Conservation (phyloP, 139 green algal species). For the Cymbomonas tetramitiformis region DNA sequence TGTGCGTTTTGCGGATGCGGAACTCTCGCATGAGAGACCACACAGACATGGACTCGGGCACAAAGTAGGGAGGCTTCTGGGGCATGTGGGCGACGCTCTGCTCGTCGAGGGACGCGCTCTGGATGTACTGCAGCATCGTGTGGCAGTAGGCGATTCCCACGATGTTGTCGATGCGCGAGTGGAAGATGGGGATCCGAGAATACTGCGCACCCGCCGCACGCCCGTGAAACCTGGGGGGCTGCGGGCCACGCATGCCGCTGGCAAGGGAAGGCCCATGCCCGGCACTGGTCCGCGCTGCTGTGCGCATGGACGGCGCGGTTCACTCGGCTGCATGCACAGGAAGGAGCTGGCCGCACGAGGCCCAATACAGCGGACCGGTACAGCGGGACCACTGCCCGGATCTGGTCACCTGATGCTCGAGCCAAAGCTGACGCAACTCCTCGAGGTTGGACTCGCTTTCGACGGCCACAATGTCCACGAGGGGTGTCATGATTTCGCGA, state of each 20-base stretch:
- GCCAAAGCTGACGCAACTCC: slow-evolving; percentile 29
- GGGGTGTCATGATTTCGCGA: slow-evolving; percentile 35
- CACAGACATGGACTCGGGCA: slow-evolving; percentile 34
- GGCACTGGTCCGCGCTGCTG: no score
- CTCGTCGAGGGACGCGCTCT: slow-evolving; percentile 20
- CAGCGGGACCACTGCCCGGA: background rate
- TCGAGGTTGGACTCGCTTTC: slow-evolving; percentile 15
- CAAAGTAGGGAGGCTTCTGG: slow-evolving; percentile 27
- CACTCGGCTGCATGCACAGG: no score
- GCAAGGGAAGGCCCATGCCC: no score
- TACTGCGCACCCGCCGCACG: background rate
- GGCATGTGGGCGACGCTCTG: slow-evolving; percentile 22
- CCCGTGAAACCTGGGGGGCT: no score
- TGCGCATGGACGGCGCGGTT: no score
- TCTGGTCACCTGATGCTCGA: slow-evolving; percentile 27
- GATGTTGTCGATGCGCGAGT: slow-evolving; percentile 35
- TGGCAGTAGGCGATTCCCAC: slow-evolving; percentile 34
- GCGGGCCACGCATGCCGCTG: no score
- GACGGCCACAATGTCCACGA: slow-evolving; percentile 32
- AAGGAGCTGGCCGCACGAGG: no score
- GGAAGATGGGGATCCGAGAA: slow-evolving; percentile 30
- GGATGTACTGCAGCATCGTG: slow-evolving; percentile 27
- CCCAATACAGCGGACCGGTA: background rate
- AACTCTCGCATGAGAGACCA: slow-evolving; percentile 35
- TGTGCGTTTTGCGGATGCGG: slow-evolving; percentile 33